Base-by-base conservation (phyloP, 129 eudicot genomes). In the Escallonia herrerae region DNA sequence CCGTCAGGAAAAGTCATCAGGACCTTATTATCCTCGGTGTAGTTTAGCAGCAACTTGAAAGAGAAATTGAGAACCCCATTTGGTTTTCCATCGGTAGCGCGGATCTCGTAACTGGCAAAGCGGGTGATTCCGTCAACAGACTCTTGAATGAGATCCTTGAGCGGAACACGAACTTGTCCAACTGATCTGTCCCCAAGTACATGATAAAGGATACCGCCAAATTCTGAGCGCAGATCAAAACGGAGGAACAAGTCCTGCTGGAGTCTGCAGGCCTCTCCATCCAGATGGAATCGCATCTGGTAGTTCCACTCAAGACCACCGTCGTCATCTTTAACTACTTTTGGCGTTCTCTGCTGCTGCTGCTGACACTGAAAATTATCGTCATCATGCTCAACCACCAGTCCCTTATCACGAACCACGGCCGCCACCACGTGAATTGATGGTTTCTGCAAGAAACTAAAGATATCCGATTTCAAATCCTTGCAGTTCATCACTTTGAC, bases 271-370 rank as follows among this genome's bases (percentile, higher is more conserved):
- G 13, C 58, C 3, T 7, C 13, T 3, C 13, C 9, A n/a, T 33
- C 58, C 14, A 53, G 58, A n/a, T 53, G 22, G 58, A 53, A 53
- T 53, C 58, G 58, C 5, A 53, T 53, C 58, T 53, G 22, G 58
- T 53, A 2, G 14, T 53, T 53, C 58, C 58, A 53, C 7, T 53
- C 58, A 4, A 33, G 58, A 53, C 14, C 14, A 45, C 9, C 9
- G 5, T 15, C 58, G 3, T 53, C 58, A 11, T 33, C 58, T 14
- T 53, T 33, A 3, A 33, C 14, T 11, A 11, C 58, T 53, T 15
- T 53, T 8, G 58, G 58, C 3, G 58, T 53, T n/a, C 58, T 53
- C 58, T 53, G 58, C 58, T 53, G 6, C 15, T 53, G 22, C 33
- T 53, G 22, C 22, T 14, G 5, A 15, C 13, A 11, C 54, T 49